A percentile compares a stretch with the other conserved stretches of the same genome.
Conservation (phyloP, 1,284 basidiomycete genomes). For the Leccinum angustisporum region DNA sequence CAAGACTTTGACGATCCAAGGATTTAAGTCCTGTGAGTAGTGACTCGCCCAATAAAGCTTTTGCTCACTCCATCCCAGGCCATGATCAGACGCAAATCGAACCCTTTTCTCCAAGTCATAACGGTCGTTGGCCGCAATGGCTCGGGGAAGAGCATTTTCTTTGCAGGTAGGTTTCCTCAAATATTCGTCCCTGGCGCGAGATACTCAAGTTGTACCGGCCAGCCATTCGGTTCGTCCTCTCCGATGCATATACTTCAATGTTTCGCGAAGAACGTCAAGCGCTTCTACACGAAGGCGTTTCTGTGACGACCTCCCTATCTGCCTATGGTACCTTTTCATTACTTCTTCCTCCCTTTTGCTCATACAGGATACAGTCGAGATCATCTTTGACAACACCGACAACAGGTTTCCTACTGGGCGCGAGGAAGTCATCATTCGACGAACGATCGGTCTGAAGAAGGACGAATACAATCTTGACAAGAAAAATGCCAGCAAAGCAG, state of each 20-base stretch:
- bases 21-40: slow-evolving; percentile 89
- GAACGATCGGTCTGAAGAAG: slow-evolving; percentile 97
- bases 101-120: slow-evolving; percentile 82
- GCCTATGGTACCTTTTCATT: slow-evolving; percentile 72
- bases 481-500: slow-evolving; percentile 93
- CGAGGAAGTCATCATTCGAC: slow-evolving; percentile 81
- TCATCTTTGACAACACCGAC: slow-evolving; percentile 88
- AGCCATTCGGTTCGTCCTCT: slow-evolving; percentile 97
- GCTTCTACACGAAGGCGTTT: slow-evolving; percentile 91
- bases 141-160: slow-evolving; percentile 96
- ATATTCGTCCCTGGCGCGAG: neutral
- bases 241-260: slow-evolving; percentile 97
- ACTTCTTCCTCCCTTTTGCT: slow-evolving; percentile 9
- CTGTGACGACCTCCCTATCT: slow-evolving; percentile 85
- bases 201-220: slow-evolving; percentile 10
- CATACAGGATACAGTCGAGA: slow-evolving; percentile 55
- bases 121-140: slow-evolving; percentile 96
- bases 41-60: neutral
- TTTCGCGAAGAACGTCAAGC: slow-evolving; percentile 90
- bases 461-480: slow-evolving; percentile 98
- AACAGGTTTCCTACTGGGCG: slow-evolving; percentile 89
- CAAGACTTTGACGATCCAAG: slow-evolving; percentile 91
- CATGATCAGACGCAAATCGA: slow-evolving; percentile 82
- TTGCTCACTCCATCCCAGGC: slow-evolving; percentile 42
- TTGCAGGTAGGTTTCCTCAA: slow-evolving; percentile 59